Evolutionary conservation across 73 alveolate genomes (phyloP), one percentile per base, ranked within the genome.

Genomic region (Symbiodinium natans): DNA sequence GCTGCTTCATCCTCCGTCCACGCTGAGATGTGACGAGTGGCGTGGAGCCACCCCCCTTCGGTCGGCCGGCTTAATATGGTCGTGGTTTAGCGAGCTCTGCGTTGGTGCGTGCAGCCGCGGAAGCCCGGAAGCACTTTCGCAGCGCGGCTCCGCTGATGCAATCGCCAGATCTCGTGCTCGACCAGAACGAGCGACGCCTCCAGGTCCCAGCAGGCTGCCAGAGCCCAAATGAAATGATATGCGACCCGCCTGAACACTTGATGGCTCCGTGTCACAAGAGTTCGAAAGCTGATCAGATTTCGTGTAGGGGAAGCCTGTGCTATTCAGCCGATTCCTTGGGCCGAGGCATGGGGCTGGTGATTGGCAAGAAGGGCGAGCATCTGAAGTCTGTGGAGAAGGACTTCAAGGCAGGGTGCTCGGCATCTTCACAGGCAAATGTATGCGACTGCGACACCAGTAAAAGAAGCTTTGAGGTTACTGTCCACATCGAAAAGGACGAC

Each of bases 341-440:
- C 56, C 56, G 56, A 86, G 94, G 94, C 46, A 48, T 86, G n/a
- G 95, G 95, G 23, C 7, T 88, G 73, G 95, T 88, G 23, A 88
- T 88, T n/a, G 95, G 95, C 71, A 88, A 88, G 86, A 88, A 88
- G 95, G 95, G 95, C 31, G 95, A 59, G 54, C 86, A 88, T 33
- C 38, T 88, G 85, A 88, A 88, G 95, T 88, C 95, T 23, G 23
- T 88, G 75, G 95, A 88, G 43, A 75, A 88, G 46, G 42, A 59
- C 41, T 63, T 52, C 86, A 88, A 88, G 71, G 95, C 29, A 27
- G 27, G 52, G 52, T 8, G 27, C 52, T 17, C n/a, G 33, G 31
- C 38, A 8, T 68, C 33, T 8, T 31, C 80, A 27, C 19, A 63
- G n/a, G n/a, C n/a, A n/a, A n/a, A n/a, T n/a, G n/a, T n/a, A n/a